Percentiles rank a stretch among this genome's conserved stretches.
These are phyloP conservation scores for Malbranchea zuffiana DNA, from an alignment of 2,329 filamentous ascomycete genomes.

Conservation along the genomic window DNA sequence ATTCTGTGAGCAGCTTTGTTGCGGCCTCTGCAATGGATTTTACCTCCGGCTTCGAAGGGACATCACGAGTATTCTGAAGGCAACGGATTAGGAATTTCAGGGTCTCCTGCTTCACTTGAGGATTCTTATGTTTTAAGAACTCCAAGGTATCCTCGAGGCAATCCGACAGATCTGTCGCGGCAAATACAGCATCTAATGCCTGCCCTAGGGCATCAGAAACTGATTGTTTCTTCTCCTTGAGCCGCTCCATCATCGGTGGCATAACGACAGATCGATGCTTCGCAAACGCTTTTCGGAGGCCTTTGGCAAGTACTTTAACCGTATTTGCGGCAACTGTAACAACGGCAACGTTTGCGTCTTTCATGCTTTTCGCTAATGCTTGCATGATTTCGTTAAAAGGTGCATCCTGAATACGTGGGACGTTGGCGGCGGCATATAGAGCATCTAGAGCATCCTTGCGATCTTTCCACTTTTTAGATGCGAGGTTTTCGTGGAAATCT, in stretches of 20 bases:
- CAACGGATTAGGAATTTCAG: conserved; percentile 88
- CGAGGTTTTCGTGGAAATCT: conserved; percentile 71
- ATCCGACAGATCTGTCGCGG: conserved; percentile 61
- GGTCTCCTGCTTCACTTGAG: conserved; percentile 91
- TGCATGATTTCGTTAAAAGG: conserved; percentile 76
- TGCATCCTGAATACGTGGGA: conserved; percentile 83
- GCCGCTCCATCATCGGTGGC: conserved; percentile 80
- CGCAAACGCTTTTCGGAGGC: conserved; percentile 63
- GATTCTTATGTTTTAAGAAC: conserved; percentile 86
- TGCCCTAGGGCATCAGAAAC: conserved; percentile 80
- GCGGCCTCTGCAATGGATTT: conserved; percentile 74
- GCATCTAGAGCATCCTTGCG: conserved; percentile 87
- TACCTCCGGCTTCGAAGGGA: conserved; percentile 75
- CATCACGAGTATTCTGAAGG: conserved; percentile 68
- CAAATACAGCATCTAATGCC: conserved; percentile 64
- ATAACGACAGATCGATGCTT: conserved; percentile 75
- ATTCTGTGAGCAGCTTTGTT: conserved; percentile 84
- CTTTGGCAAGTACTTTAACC: conserved; percentile 78
- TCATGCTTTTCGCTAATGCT: conserved; percentile 90
- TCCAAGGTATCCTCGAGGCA: conserved; percentile 84
- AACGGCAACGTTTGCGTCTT: conserved; percentile 93
- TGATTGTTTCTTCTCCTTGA: conserved; percentile 92
- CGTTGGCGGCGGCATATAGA: conserved; percentile 63
- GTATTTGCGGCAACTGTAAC: conserved; percentile 89
- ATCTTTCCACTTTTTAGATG: conserved; percentile 96